Conservation (phyloP, 2,329 filamentous ascomycete species). For the Pseudogymnoascus sp. region DNA sequence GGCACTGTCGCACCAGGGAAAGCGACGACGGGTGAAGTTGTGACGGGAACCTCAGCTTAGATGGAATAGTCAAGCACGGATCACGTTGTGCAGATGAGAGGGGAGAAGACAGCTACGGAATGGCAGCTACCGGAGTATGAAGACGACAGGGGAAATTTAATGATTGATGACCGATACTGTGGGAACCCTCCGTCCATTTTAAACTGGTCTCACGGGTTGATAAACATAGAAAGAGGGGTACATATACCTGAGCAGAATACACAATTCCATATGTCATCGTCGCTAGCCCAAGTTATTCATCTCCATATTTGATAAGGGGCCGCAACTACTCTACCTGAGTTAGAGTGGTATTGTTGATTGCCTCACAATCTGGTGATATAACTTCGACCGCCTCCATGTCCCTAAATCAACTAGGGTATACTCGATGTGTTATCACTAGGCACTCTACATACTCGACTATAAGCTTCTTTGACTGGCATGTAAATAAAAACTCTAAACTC, state of each 20-base stretch:
- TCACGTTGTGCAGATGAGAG: neutral
- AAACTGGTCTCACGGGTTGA: neutral
- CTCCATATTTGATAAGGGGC: no score
- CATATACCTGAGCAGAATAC: neutral
- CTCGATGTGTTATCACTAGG: neutral
- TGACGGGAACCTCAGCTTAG: conserved; percentile 21
- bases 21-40: conserved; percentile 26
- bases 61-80: neutral
- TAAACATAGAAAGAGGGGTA: neutral
- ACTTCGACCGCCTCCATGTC: neutral
- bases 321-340: neutral
- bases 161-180: neutral
- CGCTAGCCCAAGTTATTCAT: neutral
- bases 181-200: neutral
- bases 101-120: neutral
- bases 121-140: neutral
- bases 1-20: conserved; percentile 26
- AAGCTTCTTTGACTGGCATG: neutral
- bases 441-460: neutral
- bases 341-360: neutral
- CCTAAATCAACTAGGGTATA: neutral
- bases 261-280: neutral
- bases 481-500: neutral
- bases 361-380: neutral
- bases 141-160: neutral